Evolutionary conservation across 2,329 filamentous ascomycete species (phyloP).

Genomic region (Ploettnerulaceae sp.): DNA sequence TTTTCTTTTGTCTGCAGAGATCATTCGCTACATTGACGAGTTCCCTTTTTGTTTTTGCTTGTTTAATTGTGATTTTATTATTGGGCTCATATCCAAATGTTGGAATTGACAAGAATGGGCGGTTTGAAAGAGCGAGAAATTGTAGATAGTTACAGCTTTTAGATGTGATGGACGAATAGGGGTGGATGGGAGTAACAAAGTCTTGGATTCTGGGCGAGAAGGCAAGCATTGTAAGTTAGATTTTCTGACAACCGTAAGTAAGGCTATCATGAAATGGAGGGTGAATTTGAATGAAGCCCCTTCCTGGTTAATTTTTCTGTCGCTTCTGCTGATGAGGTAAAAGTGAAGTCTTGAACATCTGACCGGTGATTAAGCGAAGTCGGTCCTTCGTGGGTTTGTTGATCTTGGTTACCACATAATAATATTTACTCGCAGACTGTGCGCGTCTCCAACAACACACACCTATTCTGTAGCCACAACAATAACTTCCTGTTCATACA

Average conservation of each 20-base stretch:
- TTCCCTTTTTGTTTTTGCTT: constrained; percentile 10
- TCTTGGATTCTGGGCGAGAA: constrained; percentile 7
- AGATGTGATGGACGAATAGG: not conserved
- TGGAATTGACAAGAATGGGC: constrained; percentile 3
- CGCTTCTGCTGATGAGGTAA: not conserved
- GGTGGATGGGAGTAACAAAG: not conserved
- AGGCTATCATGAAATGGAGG: constrained; percentile 1
- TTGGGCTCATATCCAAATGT: not conserved
- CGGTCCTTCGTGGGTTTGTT: not conserved
- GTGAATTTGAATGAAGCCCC: constrained; percentile 2
- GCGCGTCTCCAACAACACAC: not conserved
- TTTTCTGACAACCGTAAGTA: constrained; percentile 1
- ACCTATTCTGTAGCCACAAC: not conserved
- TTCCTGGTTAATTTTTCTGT: not conserved
- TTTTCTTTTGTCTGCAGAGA: constrained; percentile 11
- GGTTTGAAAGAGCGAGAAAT: constrained; percentile 10
- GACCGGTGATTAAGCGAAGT: not conserved
- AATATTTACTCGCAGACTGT: not conserved
- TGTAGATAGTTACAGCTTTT: constrained; percentile 12
- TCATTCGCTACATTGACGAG: constrained; percentile 13
- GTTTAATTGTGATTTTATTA: constrained; percentile 6
- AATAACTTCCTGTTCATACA: not conserved
- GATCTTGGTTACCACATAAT: not conserved
- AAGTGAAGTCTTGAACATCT: not conserved
- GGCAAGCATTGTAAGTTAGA: constrained; percentile 7